Evolutionary conservation across 2,329 filamentous ascomycete genomes (phyloP), one percentile per base, ranked within the genome.

Genomic region (Furcasterigmium furcatum): DNA sequence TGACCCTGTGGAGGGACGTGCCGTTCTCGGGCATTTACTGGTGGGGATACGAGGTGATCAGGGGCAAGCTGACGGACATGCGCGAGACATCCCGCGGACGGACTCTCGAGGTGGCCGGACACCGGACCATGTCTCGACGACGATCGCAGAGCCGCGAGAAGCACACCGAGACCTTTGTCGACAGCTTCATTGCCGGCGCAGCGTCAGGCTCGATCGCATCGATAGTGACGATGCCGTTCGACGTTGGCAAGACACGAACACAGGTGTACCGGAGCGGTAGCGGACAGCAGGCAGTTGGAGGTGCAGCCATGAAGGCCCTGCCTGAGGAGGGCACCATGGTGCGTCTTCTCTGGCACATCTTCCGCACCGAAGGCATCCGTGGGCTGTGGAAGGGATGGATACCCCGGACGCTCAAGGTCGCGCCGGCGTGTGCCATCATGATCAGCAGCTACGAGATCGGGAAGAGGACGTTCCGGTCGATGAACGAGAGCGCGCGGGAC

Each of bases 391-490:
- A 77, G 56, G 94, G 94, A 36, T 96, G 91, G 89, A 85, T 90
- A 20, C 91, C 94, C 0, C 78, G 94, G 32, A 95, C 90, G 54
- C 73, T 97, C 49, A 97, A 97, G 64, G 91, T 99, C 5, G 92
- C 94, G 2, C 94, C 94, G 1, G 90, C 92, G 0, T 99, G 94
- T 67, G 94, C 94, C 22, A 97, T 99, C 62, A 99, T 99, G 94
- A 97, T 99, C 62, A 95, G 89, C 62, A 96, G 87, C 62, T 99
- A 97, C 65, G 94, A 99, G 66, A 80, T 97, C 30, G 91, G 94
- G 42, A 99, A 99, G 76, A 85, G 88, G 64, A 84, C 87, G 62
- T 95, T 95, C 27, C 77, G 82, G 44, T 77, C 80, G 10, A 81
- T 89, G 41, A 96, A 97, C 49, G 74, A 80, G 58, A 68, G 63